These are phyloP conservation scores for Dioscorea alata DNA, from an alignment of 106 monocot species.

Conservation along the genomic window DNA sequence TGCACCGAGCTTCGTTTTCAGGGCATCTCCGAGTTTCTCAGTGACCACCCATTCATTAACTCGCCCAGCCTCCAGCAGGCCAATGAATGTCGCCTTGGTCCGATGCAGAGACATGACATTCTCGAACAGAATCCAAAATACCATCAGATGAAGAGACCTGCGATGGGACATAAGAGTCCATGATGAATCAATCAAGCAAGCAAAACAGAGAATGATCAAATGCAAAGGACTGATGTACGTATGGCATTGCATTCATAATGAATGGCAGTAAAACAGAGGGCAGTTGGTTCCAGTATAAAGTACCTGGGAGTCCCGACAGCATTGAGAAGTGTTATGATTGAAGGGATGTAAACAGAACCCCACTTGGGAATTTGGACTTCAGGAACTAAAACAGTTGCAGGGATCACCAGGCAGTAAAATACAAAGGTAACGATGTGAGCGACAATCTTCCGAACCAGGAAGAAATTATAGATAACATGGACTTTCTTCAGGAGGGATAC, in stretches of 20 bases:
- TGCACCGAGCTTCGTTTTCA: conserved; percentile 17
- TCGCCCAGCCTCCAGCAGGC: conserved; percentile 35
- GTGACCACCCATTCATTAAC: conserved; percentile 57
- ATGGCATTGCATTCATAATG: too few species aligned
- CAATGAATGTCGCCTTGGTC: conserved; percentile 45
- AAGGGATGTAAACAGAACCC: conserved; percentile 47
- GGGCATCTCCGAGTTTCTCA: conserved; percentile 39
- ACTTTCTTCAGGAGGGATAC: conserved; percentile 38
- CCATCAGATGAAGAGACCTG: conserved; percentile 43
- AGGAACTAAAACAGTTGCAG: conserved; percentile 39
- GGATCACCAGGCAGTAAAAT: conserved; percentile 50
- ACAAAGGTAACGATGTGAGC: conserved; percentile 47
- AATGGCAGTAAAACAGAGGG: too few species aligned
- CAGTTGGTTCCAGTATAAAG: neutral
- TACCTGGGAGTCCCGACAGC: conserved; percentile 51
- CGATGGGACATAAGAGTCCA: neutral
- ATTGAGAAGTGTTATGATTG: conserved; percentile 47
- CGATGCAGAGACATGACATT: conserved; percentile 53
- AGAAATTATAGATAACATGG: conserved; percentile 52
- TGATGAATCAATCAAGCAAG: neutral
- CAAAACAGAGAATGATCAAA: neutral
- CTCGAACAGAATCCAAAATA: conserved; percentile 61
- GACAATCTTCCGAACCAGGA: conserved; percentile 44
- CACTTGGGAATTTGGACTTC: conserved; percentile 43
- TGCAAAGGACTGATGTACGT: neutral